phyloP scores from a whole-genome alignment of 805 yeast genomes.

The Wickerhamomyces bisporus region DNA sequence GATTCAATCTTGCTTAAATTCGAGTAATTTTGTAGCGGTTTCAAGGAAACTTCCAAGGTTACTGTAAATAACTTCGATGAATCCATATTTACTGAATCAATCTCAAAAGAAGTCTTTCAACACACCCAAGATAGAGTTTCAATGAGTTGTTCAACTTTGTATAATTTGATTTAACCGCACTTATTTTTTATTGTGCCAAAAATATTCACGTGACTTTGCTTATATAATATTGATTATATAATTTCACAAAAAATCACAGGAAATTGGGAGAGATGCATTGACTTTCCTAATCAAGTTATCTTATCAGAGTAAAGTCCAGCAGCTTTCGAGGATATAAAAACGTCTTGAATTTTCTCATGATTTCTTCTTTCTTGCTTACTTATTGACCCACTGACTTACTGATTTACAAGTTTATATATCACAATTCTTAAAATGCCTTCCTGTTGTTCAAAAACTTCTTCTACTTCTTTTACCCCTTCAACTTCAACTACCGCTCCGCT shows the following conservation, averaged over 20 bases:
- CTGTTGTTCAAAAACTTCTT: not conserved
- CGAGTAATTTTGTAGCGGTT: not conserved
- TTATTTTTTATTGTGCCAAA: too few relatives aligned
- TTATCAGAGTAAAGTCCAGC: too few relatives aligned
- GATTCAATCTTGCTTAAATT: not conserved
- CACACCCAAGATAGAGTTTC: too few relatives aligned
- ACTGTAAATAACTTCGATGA: not conserved
- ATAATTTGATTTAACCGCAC: too few relatives aligned
- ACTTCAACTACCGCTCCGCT: not conserved
- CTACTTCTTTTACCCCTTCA: not conserved
- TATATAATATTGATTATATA: too few relatives aligned
- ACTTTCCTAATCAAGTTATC: constrained; percentile 14
- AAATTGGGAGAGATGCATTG: constrained; percentile 4
- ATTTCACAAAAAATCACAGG: not conserved
- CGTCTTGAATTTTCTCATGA: too few relatives aligned
- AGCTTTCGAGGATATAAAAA: not conserved
- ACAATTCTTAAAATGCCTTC: not conserved
- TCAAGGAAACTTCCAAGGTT: not conserved
- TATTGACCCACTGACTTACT: too few relatives aligned
- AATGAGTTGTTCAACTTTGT: too few relatives aligned
- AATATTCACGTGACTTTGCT: not conserved
- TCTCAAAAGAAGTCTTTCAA: too few relatives aligned
- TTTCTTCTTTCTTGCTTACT: not conserved
- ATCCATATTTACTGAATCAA: not conserved
- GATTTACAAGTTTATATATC: too few relatives aligned